A percentile compares a stretch with the other conserved stretches of the same genome.
phyloP scores from a whole-genome alignment of 2,329 filamentous ascomycete species.

The Chaetomium olivaceum region DNA sequence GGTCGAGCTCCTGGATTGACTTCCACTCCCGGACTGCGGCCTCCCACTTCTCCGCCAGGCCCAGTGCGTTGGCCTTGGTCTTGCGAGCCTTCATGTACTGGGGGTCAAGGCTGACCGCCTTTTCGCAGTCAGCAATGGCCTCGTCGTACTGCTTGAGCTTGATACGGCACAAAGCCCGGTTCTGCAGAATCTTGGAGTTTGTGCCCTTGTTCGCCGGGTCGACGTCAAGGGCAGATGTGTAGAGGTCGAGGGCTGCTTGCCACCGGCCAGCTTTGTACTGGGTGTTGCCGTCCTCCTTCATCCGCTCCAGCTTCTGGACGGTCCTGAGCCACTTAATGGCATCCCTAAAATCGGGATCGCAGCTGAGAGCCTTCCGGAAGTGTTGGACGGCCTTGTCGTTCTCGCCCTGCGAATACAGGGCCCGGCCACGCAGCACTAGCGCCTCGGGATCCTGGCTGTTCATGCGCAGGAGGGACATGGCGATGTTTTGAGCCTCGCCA shows the following conservation, averaged over 20 bases:
- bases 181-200: conserved; percentile 93
- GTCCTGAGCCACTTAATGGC: conserved; percentile 86
- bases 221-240: conserved; percentile 77
- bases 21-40: conserved; percentile 89
- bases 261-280: conserved; percentile 86
- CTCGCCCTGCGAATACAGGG: conserved; percentile 87
- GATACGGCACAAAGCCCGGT: conserved; percentile 81
- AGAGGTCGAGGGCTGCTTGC: conserved; percentile 79
- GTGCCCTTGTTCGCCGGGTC: conserved; percentile 88
- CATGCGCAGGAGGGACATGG: conserved; percentile 79
- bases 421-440: conserved; percentile 81
- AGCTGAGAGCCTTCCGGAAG: conserved; percentile 83
- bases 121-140: conserved; percentile 83
- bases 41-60: conserved; percentile 86
- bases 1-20: conserved; percentile 77
- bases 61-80: conserved; percentile 88
- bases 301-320: conserved; percentile 87
- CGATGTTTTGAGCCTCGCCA: conserved; percentile 89
- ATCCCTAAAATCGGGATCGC: conserved; percentile 88
- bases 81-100: conserved; percentile 87
- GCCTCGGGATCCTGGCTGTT: conserved; percentile 95
- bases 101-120: conserved; percentile 79
- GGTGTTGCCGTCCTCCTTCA: conserved; percentile 89
- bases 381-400: conserved; percentile 93
- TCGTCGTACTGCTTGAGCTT: conserved; percentile 81